A percentile compares a stretch with the other conserved stretches of the same genome.
phyloP scores from a whole-genome alignment of 2,329 filamentous ascomycete genomes.

The Colletotrichum spinosum region DNA sequence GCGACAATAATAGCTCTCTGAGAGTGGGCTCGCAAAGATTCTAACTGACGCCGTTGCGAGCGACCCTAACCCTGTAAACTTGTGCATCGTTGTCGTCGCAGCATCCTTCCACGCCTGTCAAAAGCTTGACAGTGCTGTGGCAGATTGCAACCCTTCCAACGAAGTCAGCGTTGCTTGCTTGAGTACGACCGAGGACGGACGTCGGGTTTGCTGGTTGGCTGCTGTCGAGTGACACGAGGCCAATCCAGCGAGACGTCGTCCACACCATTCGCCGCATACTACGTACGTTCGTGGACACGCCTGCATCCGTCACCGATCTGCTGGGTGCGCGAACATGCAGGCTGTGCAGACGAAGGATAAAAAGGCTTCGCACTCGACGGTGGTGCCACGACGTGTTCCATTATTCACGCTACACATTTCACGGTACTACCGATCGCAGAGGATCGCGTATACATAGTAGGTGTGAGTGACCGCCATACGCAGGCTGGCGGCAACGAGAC shows the following conservation, averaged over 20 bases:
- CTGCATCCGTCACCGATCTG: no score
- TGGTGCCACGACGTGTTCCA: conserved; percentile 23
- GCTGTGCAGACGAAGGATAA: background rate
- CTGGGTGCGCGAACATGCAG: conserved; percentile 1
- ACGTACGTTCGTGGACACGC: no score
- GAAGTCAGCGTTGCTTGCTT: conserved; percentile 26
- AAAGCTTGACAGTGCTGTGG: background rate
- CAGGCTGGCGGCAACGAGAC: conserved; percentile 1
- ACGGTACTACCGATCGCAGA: conserved; percentile 7
- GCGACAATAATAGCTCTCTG: conserved; percentile 19
- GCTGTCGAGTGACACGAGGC: conserved; percentile 25
- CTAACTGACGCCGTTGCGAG: conserved; percentile 21
- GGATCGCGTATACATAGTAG: background rate
- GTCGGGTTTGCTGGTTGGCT: conserved; percentile 15
- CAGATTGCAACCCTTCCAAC: conserved; percentile 10
- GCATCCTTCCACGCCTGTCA: conserved; percentile 1
- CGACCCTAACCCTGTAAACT: conserved; percentile 1
- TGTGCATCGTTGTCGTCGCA: background rate
- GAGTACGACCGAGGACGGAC: conserved; percentile 19
- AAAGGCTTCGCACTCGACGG: conserved; percentile 4
- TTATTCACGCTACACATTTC: background rate
- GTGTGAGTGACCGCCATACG: background rate
- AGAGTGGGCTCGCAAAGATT: background rate
- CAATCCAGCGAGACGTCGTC: background rate
- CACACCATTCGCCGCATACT: background rate